Conservation (phyloP, 2,329 filamentous ascomycete species). For the Penicillium sp. region DNA sequence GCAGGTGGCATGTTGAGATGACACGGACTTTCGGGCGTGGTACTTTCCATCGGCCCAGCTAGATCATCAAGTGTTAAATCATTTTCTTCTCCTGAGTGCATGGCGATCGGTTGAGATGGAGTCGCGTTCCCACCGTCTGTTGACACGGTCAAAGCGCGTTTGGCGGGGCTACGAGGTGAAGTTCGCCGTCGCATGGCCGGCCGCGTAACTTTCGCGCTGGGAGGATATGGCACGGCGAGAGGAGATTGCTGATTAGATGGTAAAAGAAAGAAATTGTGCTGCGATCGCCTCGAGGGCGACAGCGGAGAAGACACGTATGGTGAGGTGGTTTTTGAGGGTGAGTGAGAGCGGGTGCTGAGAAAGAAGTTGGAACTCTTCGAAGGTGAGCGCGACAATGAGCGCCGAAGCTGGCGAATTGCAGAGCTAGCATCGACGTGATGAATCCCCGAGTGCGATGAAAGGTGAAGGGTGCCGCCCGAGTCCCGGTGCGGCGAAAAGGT, state of each 20-base stretch:
- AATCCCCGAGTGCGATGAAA: constrained; percentile 81
- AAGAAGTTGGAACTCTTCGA: constrained; percentile 77
- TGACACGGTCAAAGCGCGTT: constrained; percentile 71
- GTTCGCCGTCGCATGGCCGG: constrained; percentile 56
- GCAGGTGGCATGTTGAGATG: constrained; percentile 42
- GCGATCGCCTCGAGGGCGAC: constrained; percentile 58
- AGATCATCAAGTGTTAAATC: constrained; percentile 33
- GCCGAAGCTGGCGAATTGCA: constrained; percentile 77
- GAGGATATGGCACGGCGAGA: constrained; percentile 64
- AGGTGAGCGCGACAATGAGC: constrained; percentile 89
- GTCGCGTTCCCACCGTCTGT: constrained; percentile 70
- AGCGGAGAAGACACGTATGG: constrained; percentile 53
- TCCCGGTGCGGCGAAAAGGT: constrained; percentile 52
- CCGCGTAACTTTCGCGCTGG: constrained; percentile 62
- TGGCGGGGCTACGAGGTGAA: constrained; percentile 78
- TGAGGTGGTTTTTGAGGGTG: constrained; percentile 51
- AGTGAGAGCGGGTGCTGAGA: constrained; percentile 49
- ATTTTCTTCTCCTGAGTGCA: constrained; percentile 51
- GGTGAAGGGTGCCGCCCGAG: constrained; percentile 74
- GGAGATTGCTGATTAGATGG: constrained; percentile 51
- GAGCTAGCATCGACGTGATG: constrained; percentile 81
- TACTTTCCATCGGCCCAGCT: constrained; percentile 24
- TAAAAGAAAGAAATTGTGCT: constrained; percentile 55
- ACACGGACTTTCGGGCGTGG: constrained; percentile 22
- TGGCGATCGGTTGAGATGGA: constrained; percentile 50